Evolutionary conservation across 2,329 filamentous ascomycete species (phyloP).

Genomic region (Colletotrichum nymphaeae): DNA sequence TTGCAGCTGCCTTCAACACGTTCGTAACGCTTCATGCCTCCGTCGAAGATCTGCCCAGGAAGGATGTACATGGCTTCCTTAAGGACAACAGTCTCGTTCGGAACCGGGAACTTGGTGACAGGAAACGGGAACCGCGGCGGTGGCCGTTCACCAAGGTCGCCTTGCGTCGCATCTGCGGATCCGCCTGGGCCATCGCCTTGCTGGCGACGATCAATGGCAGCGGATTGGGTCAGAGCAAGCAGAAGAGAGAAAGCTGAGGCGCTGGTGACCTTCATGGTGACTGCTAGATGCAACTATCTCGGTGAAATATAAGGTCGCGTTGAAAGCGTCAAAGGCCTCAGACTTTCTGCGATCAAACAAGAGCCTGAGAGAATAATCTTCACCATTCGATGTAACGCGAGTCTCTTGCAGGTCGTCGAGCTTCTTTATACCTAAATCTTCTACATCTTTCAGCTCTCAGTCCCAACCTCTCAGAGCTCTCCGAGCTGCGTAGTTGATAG

Average conservation of each 20-base stretch:
- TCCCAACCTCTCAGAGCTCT: not conserved
- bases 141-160: constrained; percentile 41
- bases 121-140: constrained; percentile 45
- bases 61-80: constrained; percentile 45
- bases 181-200: constrained; percentile 41
- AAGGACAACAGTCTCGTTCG: constrained; percentile 43
- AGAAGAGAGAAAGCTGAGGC: constrained; percentile 38
- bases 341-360: not conserved
- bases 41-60: constrained; percentile 47
- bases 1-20: constrained; percentile 54
- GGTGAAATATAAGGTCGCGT: too few relatives aligned
- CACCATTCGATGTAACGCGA: not conserved
- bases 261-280: constrained; percentile 39
- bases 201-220: constrained; percentile 37
- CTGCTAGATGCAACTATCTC: not conserved
- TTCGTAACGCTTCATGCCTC: constrained; percentile 51
- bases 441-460: not conserved
- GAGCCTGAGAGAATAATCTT: not conserved
- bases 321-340: not conserved
- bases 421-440: not conserved
- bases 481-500: not conserved
- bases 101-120: constrained; percentile 43
- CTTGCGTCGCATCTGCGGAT: constrained; percentile 40
- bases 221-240: constrained; percentile 35
- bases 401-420: not conserved